Base-by-base conservation (phyloP, 495 filamentous ascomycete species). In the Parathielavia appendiculata region DNA sequence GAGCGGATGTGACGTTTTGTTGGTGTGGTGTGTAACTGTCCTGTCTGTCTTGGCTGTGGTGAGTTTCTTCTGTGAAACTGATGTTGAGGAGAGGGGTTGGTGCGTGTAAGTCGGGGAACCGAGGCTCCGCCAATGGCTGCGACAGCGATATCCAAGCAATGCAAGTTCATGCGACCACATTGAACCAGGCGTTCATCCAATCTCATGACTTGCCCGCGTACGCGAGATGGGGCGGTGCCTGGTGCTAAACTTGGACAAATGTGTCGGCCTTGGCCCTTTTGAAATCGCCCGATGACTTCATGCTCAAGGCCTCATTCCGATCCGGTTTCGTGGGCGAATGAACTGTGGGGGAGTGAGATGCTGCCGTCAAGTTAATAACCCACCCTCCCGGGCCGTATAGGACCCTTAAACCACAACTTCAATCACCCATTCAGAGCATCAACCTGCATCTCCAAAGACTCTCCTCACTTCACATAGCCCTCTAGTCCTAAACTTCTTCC, bases 261-360 rank as follows among this genome's bases (percentile, higher is more conserved):
- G 26, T 16, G 19, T 30, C 11, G 23, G 35, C 19, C 48, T 22
- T 43, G 26, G 26, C 26, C 26, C n/a, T 11, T n/a, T 17, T 17
- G 23, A 17, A 32, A 13, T 38, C 46, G 26, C 49, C 32, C 51
- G 43, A 68, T 68, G 65, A 68, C 63, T 61, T 68, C 65, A 68
- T 68, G 49, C 34, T 32, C 48, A 10, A 35, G 55, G 48, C 46
- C 19, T 36, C 51, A 17, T 40, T 46, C 17, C 47, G 60, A 59
- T 65, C 63, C 57, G 52, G 65, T 67, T 65, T 65, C 6, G 6
- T 30, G 26, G 14, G 56, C 40, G 49, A 51, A 50, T 39, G 23
- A 34, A 41, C 39, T 32, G 20, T 26, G 38, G 17, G n/a, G 58
- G 47, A 58, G 48, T 40, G 30, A 12, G 17, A 44, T 44, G 41